phyloP scores from a whole-genome alignment of 768 basidiomycete species.

The Saitozyma sp. region DNA sequence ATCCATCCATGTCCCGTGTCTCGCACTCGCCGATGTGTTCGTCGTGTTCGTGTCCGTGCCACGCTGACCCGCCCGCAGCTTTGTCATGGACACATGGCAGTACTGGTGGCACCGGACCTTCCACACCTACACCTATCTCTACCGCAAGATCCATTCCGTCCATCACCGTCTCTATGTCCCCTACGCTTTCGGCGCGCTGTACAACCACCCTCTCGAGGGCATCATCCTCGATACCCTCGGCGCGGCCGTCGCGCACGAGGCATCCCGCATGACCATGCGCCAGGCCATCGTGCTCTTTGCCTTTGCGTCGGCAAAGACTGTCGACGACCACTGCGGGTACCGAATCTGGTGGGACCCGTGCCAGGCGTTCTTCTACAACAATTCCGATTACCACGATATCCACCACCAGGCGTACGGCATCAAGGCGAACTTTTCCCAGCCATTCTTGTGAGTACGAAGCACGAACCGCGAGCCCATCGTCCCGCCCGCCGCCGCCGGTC shows the following conservation, averaged over 20 bases:
- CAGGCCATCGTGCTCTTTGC: slow-evolving; percentile 82
- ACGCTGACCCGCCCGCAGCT: slow-evolving; percentile 58
- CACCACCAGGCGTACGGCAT: slow-evolving; percentile 92
- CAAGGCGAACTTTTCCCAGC: slow-evolving; percentile 93
- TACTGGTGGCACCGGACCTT: slow-evolving; percentile 91
- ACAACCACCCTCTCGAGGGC: slow-evolving; percentile 96
- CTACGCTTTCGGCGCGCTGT: slow-evolving; percentile 92
- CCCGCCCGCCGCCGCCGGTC: too few species aligned
- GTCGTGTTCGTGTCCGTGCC: neutral
- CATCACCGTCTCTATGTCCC: slow-evolving; percentile 97
- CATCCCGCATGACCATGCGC: slow-evolving; percentile 69
- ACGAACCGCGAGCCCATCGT: too few species aligned
- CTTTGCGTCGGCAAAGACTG: slow-evolving; percentile 84
- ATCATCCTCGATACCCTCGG: slow-evolving; percentile 84
- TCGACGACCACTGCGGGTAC: slow-evolving; percentile 95
- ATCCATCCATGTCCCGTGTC: neutral
- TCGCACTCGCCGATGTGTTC: neutral
- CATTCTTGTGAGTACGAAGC: slow-evolving; percentile 66
- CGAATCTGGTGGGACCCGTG: slow-evolving; percentile 85
- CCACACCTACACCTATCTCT: slow-evolving; percentile 87
- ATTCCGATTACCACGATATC: slow-evolving; percentile 96
- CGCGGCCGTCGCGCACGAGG: slow-evolving; percentile 69
- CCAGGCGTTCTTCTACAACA: slow-evolving; percentile 80
- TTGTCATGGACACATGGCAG: slow-evolving; percentile 96
- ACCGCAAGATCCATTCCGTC: slow-evolving; percentile 85